Evolutionary conservation across 2,329 filamentous ascomycete species (phyloP).

Genomic region (Fusarium pseudonygamai): DNA sequence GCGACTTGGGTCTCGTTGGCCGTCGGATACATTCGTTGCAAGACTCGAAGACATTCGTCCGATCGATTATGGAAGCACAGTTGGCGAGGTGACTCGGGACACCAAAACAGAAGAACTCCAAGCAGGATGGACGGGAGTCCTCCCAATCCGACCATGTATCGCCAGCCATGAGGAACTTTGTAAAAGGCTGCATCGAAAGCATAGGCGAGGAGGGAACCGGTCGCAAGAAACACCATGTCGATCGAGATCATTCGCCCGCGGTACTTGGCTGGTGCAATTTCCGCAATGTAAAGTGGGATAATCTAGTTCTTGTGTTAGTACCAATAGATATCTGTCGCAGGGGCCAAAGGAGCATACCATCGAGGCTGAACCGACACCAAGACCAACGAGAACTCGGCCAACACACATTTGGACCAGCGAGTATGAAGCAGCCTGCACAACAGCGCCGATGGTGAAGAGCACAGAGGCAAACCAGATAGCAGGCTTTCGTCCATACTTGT

Average conservation of each 20-base stretch:
- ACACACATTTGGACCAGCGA: slow-evolving; percentile 39
- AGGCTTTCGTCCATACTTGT: slow-evolving; percentile 38
- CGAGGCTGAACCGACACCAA: slow-evolving; percentile 57
- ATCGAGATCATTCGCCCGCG: slow-evolving; percentile 59
- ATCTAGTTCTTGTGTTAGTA: not conserved
- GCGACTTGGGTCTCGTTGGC: slow-evolving; percentile 52
- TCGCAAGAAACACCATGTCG: slow-evolving; percentile 57
- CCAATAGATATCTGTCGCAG: rapidly evolving
- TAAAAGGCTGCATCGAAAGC: slow-evolving; percentile 53
- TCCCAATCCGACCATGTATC: slow-evolving; percentile 59
- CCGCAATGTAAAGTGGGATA: slow-evolving; percentile 54
- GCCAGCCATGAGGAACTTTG: slow-evolving; percentile 55
- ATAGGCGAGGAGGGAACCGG: slow-evolving; percentile 53
- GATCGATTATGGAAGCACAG: slow-evolving; percentile 52
- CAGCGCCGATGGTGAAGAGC: slow-evolving; percentile 35
- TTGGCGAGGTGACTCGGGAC: slow-evolving; percentile 59
- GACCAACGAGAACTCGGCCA: slow-evolving; percentile 56
- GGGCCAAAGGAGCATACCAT: slow-evolving; percentile 47
- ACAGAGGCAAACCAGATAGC: slow-evolving; percentile 39
- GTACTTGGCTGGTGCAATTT: slow-evolving; percentile 59
- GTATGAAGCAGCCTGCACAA: slow-evolving; percentile 38
- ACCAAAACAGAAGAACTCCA: slow-evolving; percentile 52
- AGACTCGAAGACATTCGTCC: slow-evolving; percentile 51
- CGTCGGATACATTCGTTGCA: slow-evolving; percentile 53
- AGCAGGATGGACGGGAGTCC: slow-evolving; percentile 58